Evolutionary conservation across 2,329 filamentous ascomycete species (phyloP), one percentile per base, ranked within the genome.

Genomic region (Scorias spongiosa): DNA sequence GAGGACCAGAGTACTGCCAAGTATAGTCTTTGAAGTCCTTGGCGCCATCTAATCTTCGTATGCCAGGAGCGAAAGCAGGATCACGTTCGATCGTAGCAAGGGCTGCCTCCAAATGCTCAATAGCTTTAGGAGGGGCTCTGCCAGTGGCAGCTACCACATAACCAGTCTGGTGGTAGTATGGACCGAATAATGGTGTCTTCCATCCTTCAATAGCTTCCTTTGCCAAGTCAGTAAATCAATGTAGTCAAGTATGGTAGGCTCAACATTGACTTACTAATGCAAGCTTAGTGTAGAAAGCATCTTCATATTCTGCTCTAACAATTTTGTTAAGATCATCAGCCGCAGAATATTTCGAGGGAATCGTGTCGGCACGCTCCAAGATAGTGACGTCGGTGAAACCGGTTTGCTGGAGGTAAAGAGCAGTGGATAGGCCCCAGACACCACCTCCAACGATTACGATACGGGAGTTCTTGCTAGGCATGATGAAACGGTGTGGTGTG

Each of bases 301-400:
- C 75, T 44, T 74, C 68, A 62, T 84, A 84, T 58, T 84, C 80
- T 40, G 78, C 76, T 45, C 80, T 76, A 12, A 84, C 70, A 26
- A 81, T 77, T 60, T 83, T 84, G 65, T 81, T 84, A 71, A 78
- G 78, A 62, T 85, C 80, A 66, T 76, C 80, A 0, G 80, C 83
- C 0, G 80, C 80, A 29, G 78, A 79, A 28, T 65, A 56, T 32
- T 56, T 54, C 4, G 32, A 36, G 15, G 32, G 32, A 8, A 54
- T 54, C 32, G 58, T 54, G 47, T 50, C 59, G 45, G 60, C 52
- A 20, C 58, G 56, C 44, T 67, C 65, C 26, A 67, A 57, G 14
- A 67, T 54, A 1, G 64, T 66, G 32, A 67, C 49, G 10, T 57
- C 54, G 28, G 63, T 63, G 39, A 59, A 50, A 2, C 64, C 64